Percentiles rank a stretch among this genome's conserved stretches.
Conservation (phyloP, 2,329 filamentous ascomycete genomes). For the Ophiostoma pallidulum region DNA sequence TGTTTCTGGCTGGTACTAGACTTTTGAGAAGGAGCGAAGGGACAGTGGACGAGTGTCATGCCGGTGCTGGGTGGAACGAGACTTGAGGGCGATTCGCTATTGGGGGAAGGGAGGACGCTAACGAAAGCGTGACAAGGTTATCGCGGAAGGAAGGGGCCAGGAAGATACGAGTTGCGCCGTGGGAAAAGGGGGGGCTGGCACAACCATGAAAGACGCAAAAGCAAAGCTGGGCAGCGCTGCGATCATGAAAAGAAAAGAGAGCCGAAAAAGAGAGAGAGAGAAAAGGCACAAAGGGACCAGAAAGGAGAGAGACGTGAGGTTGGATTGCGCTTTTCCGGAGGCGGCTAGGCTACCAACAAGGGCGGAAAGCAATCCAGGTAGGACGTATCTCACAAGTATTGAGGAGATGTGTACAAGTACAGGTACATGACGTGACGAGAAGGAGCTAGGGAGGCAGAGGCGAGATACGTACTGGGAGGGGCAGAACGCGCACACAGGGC, state of each 20-base stretch:
- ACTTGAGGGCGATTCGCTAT: neutral
- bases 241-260: neutral
- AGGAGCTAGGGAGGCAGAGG: conserved; percentile 5
- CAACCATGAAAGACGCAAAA: neutral
- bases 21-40: conserved; percentile 30
- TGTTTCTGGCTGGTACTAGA: conserved; percentile 39
- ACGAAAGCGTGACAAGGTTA: neutral
- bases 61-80: conserved; percentile 4
- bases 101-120: conserved; percentile 2
- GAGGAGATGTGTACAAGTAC: too few relatives aligned
- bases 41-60: conserved; percentile 7
- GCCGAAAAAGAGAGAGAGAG: neutral
- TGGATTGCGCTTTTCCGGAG: conserved; percentile 18
- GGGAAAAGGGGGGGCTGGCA: neutral
- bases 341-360: conserved; percentile 21
- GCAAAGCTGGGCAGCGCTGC: neutral
- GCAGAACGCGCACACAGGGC: neutral
- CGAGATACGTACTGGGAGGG: conserved; percentile 1
- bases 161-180: neutral
- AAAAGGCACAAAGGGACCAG: neutral
- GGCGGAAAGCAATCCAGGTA: neutral
- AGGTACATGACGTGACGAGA: conserved; percentile 7
- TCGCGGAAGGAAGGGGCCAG: conserved; percentile 3
- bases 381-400: too few relatives aligned
- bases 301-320: conserved; percentile 2